Evolutionary conservation across 1,284 basidiomycete genomes (phyloP).

Genomic region (Malassezia nana): DNA sequence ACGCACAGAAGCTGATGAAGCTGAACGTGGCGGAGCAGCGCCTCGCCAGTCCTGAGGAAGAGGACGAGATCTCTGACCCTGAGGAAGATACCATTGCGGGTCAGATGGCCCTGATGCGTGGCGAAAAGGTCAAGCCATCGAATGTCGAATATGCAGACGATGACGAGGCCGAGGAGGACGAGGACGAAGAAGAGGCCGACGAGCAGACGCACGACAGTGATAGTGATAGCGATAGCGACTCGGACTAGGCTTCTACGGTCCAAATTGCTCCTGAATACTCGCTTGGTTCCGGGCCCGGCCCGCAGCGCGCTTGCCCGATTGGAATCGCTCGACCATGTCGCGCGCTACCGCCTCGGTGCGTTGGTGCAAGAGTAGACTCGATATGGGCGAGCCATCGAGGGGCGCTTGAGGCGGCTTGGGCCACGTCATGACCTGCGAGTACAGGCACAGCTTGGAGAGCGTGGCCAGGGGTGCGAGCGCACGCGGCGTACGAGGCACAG

Average conservation of each 20-base stretch:
- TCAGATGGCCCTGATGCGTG: conserved; percentile 96
- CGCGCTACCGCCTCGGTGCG: conserved; percentile 19
- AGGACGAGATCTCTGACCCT: conserved; percentile 47
- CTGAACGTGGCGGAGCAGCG: conserved; percentile 58
- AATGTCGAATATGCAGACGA: conserved; percentile 47
- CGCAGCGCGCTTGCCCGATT: conserved; percentile 29
- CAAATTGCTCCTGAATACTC: conserved; percentile 20
- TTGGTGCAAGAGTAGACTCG: conserved; percentile 23
- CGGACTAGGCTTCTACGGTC: conserved; percentile 10
- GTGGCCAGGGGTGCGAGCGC: conserved; percentile 12
- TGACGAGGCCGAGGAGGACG: conserved; percentile 49
- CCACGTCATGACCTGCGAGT: conserved; percentile 32
- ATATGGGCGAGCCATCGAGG: conserved; percentile 25
- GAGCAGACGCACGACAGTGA: conserved; percentile 18
- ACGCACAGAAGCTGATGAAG: conserved; percentile 50
- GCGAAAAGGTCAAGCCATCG: conserved; percentile 64
- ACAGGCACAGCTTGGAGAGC: conserved; percentile 26
- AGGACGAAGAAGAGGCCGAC: conserved; percentile 25
- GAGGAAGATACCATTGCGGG: conserved; percentile 64
- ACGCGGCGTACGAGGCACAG: conserved; percentile 4
- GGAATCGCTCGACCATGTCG: conserved; percentile 32
- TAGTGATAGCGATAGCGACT: conserved; percentile 16
- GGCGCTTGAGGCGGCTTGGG: conserved; percentile 28
- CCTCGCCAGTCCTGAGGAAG: conserved; percentile 21
- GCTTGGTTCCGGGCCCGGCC: conserved; percentile 32